Percentiles rank a stretch among this genome's conserved stretches.
Conservation (phyloP, 495 filamentous ascomycete genomes). For the Ascobolus immersus region DNA sequence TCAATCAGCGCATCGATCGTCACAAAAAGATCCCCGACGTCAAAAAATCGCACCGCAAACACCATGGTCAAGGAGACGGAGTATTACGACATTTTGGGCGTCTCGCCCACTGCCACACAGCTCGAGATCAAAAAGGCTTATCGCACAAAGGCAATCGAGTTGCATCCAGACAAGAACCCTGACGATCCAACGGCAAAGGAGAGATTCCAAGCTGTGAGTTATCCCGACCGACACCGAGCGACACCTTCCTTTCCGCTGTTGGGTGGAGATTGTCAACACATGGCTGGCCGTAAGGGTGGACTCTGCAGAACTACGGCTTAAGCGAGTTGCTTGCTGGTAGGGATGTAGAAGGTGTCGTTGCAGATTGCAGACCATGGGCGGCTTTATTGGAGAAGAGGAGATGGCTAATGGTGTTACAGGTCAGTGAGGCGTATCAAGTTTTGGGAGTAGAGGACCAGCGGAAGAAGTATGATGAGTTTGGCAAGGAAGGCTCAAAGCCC, state of each 20-base stretch:
- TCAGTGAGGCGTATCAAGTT: conserved; percentile 96
- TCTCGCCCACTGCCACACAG: conserved; percentile 67
- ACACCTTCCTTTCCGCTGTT: not conserved
- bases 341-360: no score
- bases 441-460: conserved; percentile 66
- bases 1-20: no score
- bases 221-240: not conserved
- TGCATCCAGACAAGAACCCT: conserved; percentile 81
- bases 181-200: conserved; percentile 82
- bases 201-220: conserved; percentile 61
- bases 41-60: no score
- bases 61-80: conserved; percentile 61
- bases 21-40: no score
- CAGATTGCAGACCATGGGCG: no score
- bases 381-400: conserved; percentile 3
- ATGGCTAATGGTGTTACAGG: conserved; percentile 21
- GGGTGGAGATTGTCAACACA: not conserved
- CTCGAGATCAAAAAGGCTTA: conserved; percentile 99
- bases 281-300: not conserved
- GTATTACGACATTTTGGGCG: conserved; percentile 79
- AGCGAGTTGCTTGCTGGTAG: no score
- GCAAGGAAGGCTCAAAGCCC: conserved; percentile 76
- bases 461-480: conserved; percentile 81
- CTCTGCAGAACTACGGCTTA: no score
- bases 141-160: conserved; percentile 66